Evolutionary conservation across 139 green algal genomes (phyloP).

Genomic region (Raphidocelis subcapitata): DNA sequence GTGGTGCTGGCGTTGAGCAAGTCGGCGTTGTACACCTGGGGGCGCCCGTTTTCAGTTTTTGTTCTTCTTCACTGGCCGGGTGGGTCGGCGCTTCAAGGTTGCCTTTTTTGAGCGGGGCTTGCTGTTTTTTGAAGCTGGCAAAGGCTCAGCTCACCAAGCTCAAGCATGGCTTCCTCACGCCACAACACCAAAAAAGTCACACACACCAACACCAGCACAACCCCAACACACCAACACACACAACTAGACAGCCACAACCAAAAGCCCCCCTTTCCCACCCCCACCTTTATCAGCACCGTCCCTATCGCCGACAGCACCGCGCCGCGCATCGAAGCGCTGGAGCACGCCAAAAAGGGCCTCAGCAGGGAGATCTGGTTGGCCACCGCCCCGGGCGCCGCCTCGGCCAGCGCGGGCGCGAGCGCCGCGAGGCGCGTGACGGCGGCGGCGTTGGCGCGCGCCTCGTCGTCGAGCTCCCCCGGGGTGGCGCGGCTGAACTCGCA

Average conservation of each 20-base stretch:
- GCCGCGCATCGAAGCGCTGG: neutral
- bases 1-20: constrained; percentile 11
- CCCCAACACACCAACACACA: too few relatives aligned
- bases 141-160: too few relatives aligned
- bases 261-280: neutral
- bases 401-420: constrained; percentile 64
- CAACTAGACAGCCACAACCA: too few relatives aligned
- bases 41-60: too few relatives aligned
- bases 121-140: neutral
- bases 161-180: too few relatives aligned
- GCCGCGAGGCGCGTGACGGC: constrained; percentile 33
- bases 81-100: neutral
- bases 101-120: too few relatives aligned
- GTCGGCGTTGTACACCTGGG: constrained; percentile 9
- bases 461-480: constrained; percentile 25
- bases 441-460: constrained; percentile 5
- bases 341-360: constrained; percentile 19
- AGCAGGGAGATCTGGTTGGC: constrained; percentile 21
- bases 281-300: constrained; percentile 5
- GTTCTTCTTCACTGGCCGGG: too few relatives aligned
- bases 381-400: neutral
- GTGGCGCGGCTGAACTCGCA: constrained; percentile 44
- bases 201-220: too few relatives aligned
- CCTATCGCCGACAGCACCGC: constrained; percentile 13
- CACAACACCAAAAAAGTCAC: too few relatives aligned